Conservation (phyloP, 257 asterid genomes). For the Hygrophila difformis region DNA sequence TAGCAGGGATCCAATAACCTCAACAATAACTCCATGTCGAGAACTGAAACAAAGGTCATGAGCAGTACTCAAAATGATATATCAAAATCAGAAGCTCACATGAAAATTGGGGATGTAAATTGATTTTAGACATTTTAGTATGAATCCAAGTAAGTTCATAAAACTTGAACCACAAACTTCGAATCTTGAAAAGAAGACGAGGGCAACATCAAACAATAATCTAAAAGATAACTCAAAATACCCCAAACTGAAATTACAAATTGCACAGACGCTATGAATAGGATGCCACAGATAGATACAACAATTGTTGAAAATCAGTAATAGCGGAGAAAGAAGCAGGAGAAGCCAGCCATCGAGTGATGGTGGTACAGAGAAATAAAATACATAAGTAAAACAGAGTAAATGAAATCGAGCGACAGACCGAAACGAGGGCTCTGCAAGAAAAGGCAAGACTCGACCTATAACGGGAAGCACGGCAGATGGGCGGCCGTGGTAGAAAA, state of each 20-base stretch:
- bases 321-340: too few relatives aligned
- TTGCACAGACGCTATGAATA: neutral
- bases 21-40: constrained; percentile 56
- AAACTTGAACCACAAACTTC: neutral
- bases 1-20: constrained; percentile 63
- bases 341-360: too few relatives aligned
- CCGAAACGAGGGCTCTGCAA: constrained; percentile 71
- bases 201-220: neutral
- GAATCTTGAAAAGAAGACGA: constrained; percentile 10
- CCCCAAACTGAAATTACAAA: neutral
- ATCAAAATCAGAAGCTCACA: too few relatives aligned
- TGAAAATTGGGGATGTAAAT: too few relatives aligned
- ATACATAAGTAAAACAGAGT: neutral
- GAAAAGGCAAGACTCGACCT: constrained; percentile 58
- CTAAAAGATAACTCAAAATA: neutral
- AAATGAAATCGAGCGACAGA: constrained; percentile 20
- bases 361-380: too few relatives aligned
- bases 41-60: too few relatives aligned
- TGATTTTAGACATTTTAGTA: too few relatives aligned
- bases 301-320: neutral
- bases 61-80: too few relatives aligned
- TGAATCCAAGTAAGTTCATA: too few relatives aligned
- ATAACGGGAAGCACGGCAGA: constrained; percentile 67
- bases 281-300: neutral
- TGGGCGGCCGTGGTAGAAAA: constrained; percentile 73